Base-by-base conservation (phyloP, 2,329 filamentous ascomycete genomes). In the Ophiocordyceps polyrhachis-furcata region DNA sequence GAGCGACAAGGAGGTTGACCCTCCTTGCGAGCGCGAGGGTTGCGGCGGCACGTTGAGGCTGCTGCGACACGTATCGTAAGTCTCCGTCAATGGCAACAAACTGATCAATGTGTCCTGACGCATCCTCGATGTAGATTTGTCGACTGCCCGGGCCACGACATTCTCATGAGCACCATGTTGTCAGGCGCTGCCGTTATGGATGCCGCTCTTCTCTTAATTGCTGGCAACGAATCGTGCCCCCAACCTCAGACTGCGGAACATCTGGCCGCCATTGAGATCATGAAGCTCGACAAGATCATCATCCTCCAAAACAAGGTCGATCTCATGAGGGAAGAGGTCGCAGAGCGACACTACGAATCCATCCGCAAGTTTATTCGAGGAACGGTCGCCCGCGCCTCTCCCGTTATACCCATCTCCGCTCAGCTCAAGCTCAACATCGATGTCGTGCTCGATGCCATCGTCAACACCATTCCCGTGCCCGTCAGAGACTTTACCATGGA, bases 131-230 rank as follows among this genome's bases (percentile, higher is more conserved):
- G 28, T 53, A 89, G 85, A 15, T 98, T 96, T 63, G 91, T 96
- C 54, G 91, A 96, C 66, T 96, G 91, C 73, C 91, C 91, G 46
- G 91, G 91, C 66, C 91, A 98, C 84, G 91, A 98, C 69, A 98
- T 98, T 87, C 88, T 98, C 64, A 98, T 98, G 91, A 96, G 89
- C 68, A 98, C 91, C 57, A 98, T 98, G 91, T 81, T 98, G 73
- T 98, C 91, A 60, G 91, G 91, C 59, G 91, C 91, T 56, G 91
- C 91, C 51, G 91, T 98, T 75, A 98, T 98, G 91, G 91, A 98
- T 67, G 91, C 91, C 52, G 91, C 91, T 17, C 76, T 98, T 48
- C 78, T 98, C 46, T 74, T 98, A 45, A 95, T 98, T 61, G 91
- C 91, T 49, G 91, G 91, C 62, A 98, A 98, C 70, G 91, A 98